phyloP scores from a whole-genome alignment of 192 early-diverging fungal genomes.

The Spinellus fusiger region DNA sequence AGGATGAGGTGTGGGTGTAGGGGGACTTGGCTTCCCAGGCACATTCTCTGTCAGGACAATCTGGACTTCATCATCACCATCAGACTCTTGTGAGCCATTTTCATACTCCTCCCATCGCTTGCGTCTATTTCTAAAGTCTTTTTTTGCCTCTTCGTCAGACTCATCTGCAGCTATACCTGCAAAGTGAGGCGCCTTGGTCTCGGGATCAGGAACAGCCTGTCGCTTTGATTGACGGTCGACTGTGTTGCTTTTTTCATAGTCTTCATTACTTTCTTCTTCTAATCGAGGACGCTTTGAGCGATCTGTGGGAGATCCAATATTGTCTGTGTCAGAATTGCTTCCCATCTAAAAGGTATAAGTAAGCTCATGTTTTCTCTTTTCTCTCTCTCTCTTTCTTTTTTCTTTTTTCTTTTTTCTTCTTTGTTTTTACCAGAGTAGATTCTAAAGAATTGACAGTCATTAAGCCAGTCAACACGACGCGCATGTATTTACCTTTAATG shows the following conservation, averaged over 20 bases:
- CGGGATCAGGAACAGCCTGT: slow-evolving; percentile 31
- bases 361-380: too few species aligned
- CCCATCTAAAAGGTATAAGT: slow-evolving; percentile 57
- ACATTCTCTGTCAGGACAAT: not conserved
- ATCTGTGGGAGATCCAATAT: slow-evolving; percentile 19
- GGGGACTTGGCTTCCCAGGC: not conserved
- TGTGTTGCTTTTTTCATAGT: slow-evolving; percentile 5
- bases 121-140: not conserved
- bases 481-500: not conserved
- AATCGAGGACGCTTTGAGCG: slow-evolving; percentile 26
- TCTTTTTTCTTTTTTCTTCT: too few species aligned
- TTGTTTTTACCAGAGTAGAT: too few species aligned
- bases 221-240: slow-evolving; percentile 26
- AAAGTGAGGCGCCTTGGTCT: slow-evolving; percentile 28
- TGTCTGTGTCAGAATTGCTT: slow-evolving; percentile 39
- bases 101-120: not conserved
- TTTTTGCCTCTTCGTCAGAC: not conserved
- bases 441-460: not conserved
- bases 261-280: slow-evolving; percentile 27
- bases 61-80: slow-evolving; percentile 12
- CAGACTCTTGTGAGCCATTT: not conserved
- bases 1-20: not conserved
- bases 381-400: too few species aligned
- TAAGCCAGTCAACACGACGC: too few species aligned
- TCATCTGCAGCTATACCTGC: not conserved